A percentile compares a stretch with the other conserved stretches of the same genome.
phyloP scores from a whole-genome alignment of 2,329 filamentous ascomycete species.

The Trichoderma gracile region DNA sequence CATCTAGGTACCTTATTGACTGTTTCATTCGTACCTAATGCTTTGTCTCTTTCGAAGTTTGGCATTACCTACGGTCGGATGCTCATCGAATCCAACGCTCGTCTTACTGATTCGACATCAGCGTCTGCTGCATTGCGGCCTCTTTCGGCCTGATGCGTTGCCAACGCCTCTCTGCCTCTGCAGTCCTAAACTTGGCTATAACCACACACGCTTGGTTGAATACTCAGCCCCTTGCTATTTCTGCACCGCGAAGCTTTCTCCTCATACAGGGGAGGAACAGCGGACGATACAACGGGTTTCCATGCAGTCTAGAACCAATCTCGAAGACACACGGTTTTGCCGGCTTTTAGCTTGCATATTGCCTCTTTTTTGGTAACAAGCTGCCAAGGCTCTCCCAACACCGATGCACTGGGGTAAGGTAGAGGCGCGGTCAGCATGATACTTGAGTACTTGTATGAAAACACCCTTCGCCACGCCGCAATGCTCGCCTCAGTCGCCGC shows the following conservation, averaged over 20 bases:
- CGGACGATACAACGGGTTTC: too few species aligned
- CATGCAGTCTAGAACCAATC: too few species aligned
- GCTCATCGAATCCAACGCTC: background rate
- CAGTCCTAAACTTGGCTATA: background rate
- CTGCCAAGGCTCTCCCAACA: too few species aligned
- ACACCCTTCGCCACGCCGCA: too few species aligned
- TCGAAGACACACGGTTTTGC: too few species aligned
- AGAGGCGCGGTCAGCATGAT: slow-evolving; percentile 11
- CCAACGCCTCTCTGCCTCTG: background rate
- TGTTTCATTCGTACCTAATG: too few species aligned
- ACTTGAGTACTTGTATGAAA: too few species aligned
- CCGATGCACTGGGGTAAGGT: background rate
- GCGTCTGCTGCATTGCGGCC: background rate
- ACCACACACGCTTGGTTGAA: background rate
- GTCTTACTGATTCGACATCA: background rate
- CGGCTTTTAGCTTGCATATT: too few species aligned
- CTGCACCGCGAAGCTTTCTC: background rate
- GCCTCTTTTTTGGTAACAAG: too few species aligned
- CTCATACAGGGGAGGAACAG: too few species aligned
- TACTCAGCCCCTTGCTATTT: background rate
- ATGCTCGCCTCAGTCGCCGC: too few species aligned
- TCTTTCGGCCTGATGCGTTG: background rate
- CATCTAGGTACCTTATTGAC: too few species aligned
- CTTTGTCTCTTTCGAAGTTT: background rate
- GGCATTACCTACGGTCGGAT: background rate